phyloP scores from a whole-genome alignment of 2,329 filamentous ascomycete species.

The Colletotrichum lini region DNA sequence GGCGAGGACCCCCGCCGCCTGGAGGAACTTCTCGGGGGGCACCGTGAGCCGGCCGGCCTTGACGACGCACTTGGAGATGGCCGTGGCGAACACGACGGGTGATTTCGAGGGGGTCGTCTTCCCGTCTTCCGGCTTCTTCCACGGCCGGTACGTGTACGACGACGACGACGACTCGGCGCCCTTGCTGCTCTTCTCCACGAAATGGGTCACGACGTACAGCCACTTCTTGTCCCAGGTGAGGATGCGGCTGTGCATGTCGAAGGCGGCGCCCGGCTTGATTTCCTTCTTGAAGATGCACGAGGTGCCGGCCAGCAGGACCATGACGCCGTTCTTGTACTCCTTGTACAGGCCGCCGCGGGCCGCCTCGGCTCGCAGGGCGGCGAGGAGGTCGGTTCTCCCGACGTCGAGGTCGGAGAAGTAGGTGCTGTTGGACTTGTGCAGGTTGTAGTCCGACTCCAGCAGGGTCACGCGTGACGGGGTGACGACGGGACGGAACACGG shows the following conservation, averaged over 20 bases:
- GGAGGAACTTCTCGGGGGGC: conserved; percentile 66
- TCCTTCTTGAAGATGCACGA: conserved; percentile 81
- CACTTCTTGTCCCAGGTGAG: conserved; percentile 51
- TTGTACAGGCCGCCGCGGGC: conserved; percentile 56
- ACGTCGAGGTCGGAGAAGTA: conserved; percentile 81
- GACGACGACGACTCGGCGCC: conserved; percentile 55
- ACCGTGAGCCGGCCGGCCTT: conserved; percentile 88
- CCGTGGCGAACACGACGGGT: conserved; percentile 69
- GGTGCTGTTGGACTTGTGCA: conserved; percentile 80
- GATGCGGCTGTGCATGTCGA: conserved; percentile 77
- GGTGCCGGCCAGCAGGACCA: conserved; percentile 78
- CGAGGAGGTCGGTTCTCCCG: conserved; percentile 51
- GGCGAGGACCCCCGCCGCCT: conserved; percentile 26
- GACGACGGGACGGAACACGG: conserved; percentile 65
- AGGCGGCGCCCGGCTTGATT: conserved; percentile 77
- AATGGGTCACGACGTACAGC: conserved; percentile 50
- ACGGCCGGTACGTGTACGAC: conserved; percentile 46
- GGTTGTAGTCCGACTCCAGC: conserved; percentile 79
- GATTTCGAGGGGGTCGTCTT: conserved; percentile 50
- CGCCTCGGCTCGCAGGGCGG: conserved; percentile 48
- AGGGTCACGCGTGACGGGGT: conserved; percentile 72
- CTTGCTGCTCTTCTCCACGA: conserved; percentile 46
- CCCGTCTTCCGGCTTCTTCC: conserved; percentile 62
- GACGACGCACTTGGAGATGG: conserved; percentile 84
- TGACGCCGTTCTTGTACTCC: conserved; percentile 58